These are phyloP conservation scores for Lyophyllum atratum DNA, from an alignment of 768 basidiomycete genomes.

Conservation along the genomic window DNA sequence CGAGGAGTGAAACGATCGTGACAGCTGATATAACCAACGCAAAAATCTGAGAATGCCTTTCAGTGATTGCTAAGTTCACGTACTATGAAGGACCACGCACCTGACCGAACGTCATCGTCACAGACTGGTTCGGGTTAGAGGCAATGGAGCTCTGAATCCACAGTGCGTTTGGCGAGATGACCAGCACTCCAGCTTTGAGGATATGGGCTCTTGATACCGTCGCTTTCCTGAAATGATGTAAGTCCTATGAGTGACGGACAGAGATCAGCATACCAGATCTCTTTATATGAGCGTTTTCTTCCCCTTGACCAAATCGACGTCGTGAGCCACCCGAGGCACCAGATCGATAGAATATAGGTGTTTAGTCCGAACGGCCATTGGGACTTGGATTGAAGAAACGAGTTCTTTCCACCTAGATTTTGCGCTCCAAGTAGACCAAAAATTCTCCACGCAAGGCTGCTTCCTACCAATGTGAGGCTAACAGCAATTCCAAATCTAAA, in stretches of 20 bases:
- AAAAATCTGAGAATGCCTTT: background rate
- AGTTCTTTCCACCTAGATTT: no score
- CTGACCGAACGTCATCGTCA: constrained; percentile 12
- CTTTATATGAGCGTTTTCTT: background rate
- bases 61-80: background rate
- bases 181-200: constrained; percentile 6
- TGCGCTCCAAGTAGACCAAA: no score
- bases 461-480: no score
- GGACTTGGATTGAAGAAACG: no score
- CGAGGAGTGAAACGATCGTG: background rate
- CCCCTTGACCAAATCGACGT: constrained; percentile 8
- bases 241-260: no score
- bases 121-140: constrained; percentile 5
- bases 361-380: constrained; percentile 1
- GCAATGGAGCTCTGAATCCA: constrained; percentile 10
- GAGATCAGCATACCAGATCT: constrained; percentile 9
- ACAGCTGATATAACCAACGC: background rate
- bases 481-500: no score
- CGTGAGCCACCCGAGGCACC: constrained; percentile 10
- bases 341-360: constrained; percentile 1
- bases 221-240: background rate
- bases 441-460: no score
- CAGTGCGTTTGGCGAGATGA: constrained; percentile 6
- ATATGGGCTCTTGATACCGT: constrained; percentile 8
- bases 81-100: background rate